These are phyloP conservation scores for Nannizzia gypsea DNA, from an alignment of 2,329 filamentous ascomycete species.

Conservation along the genomic window DNA sequence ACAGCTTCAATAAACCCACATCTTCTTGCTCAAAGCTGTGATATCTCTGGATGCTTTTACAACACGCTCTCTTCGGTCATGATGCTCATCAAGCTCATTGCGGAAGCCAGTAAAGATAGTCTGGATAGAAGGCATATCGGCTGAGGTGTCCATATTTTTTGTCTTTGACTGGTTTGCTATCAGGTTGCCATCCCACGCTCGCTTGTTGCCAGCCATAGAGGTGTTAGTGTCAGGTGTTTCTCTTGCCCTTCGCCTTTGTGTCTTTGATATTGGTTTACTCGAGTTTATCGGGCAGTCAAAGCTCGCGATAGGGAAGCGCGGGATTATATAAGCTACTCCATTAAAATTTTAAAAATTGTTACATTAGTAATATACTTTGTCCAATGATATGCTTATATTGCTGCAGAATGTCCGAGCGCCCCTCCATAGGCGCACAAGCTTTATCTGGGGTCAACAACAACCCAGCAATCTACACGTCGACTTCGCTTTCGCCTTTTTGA, in stretches of 20 bases:
- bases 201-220: slow-evolving; percentile 28
- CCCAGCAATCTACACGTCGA: slow-evolving; percentile 2
- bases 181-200: slow-evolving; percentile 28
- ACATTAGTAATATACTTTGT: neutral
- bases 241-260: neutral
- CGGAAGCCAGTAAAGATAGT: slow-evolving; percentile 79
- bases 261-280: neutral
- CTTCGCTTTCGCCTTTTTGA: neutral
- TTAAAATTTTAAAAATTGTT: neutral
- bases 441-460: slow-evolving; percentile 3
- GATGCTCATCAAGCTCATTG: slow-evolving; percentile 81
- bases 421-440: neutral
- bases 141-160: slow-evolving; percentile 7
- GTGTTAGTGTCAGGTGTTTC: neutral
- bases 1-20: slow-evolving; percentile 45
- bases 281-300: neutral
- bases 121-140: slow-evolving; percentile 33
- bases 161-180: slow-evolving; percentile 13
- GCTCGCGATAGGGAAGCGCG: neutral
- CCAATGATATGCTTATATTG: neutral
- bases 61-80: slow-evolving; percentile 80
- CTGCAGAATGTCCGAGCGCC: neutral
- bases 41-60: slow-evolving; percentile 88
- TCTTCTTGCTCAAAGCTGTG: slow-evolving; percentile 91
- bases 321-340: neutral